Base-by-base conservation (phyloP, 192 early-diverging fungal species). In the Backusella liffmaniae region DNA sequence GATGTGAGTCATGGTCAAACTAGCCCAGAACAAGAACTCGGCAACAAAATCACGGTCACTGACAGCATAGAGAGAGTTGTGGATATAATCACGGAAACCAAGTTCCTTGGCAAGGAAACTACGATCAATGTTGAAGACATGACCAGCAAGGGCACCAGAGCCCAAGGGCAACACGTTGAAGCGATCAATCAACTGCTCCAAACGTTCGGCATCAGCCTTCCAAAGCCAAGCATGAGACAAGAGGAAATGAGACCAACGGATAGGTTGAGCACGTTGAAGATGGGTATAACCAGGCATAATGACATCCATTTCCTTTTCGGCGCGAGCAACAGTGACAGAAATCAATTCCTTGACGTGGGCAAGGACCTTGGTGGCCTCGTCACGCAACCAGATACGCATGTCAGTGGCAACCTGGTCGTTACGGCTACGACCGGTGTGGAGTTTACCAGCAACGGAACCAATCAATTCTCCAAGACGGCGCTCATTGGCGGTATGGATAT, bases 221-320 rank as follows among this genome's bases (percentile, higher is more conserved):
- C 92, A 96, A 73, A 84, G 86, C 90, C 93, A 98, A 9, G 97
- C 98, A 82, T 98, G 93, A 70, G 91, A 88, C 36, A 99, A 82
- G 49, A 99, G 86, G 66, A 92, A 91, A 76, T 99, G 98, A 30
- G 91, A 92, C 98, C 98, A 99, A 42, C 96, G 93, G 74, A 99
- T 98, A 7, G 98, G 98, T 87, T 99, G 98, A 5, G 97, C 98
- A 21, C 96, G 87, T 91, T 96, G 98, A 79, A 99, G 77, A 82
- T 99, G 98, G n/a, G 98, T 99, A 87, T 98, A 99, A 0, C 98
- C 98, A 42, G 98, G 98, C 95, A 99, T 97, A 70, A 99, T 77
- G n/a, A 96, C 91, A 81, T 98, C 93, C 12, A 98, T 88, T 77
- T 99, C 98, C 36, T 76, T 79, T 73, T 93, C 90, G 5, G 98